Conservation (phyloP, 179 eudicot species). For the Spinacia oleracea region DNA sequence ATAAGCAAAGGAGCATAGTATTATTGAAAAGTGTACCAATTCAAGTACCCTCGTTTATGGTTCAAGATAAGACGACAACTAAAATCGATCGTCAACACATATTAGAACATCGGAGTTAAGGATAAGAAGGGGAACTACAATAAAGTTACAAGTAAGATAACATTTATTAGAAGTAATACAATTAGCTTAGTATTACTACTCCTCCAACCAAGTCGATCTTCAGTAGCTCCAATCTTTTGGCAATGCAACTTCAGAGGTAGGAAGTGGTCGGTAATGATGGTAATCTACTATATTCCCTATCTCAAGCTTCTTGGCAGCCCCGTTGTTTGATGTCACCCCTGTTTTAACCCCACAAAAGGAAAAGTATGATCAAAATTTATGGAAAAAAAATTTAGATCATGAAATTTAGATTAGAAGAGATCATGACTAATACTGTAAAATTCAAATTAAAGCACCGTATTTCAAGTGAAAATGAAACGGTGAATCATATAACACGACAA, state of each 20-base stretch:
- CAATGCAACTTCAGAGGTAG: conserved; percentile 11
- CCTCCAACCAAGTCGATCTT: background rate
- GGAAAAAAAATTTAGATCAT: too few species aligned
- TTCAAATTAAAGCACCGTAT: too few species aligned
- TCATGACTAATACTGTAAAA: too few species aligned
- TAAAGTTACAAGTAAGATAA: background rate
- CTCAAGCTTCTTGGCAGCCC: background rate
- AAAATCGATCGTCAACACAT: background rate
- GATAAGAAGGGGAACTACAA: background rate
- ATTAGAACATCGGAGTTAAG: background rate
- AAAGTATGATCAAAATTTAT: too few species aligned
- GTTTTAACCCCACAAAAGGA: background rate
- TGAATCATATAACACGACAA: too few species aligned
- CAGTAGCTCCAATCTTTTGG: conserved; percentile 34
- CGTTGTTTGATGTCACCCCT: conserved; percentile 6
- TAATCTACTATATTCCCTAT: conserved; percentile 6
- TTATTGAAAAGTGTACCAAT: background rate
- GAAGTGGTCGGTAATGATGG: background rate
- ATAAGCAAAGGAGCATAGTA: background rate
- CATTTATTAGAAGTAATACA: background rate
- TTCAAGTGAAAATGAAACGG: too few species aligned
- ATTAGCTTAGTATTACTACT: background rate
- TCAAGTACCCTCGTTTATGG: background rate
- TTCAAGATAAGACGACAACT: background rate
- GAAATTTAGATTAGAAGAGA: too few species aligned